phyloP scores from a whole-genome alignment of 352 stramenopile species.

The Phytopythium helicoides region DNA sequence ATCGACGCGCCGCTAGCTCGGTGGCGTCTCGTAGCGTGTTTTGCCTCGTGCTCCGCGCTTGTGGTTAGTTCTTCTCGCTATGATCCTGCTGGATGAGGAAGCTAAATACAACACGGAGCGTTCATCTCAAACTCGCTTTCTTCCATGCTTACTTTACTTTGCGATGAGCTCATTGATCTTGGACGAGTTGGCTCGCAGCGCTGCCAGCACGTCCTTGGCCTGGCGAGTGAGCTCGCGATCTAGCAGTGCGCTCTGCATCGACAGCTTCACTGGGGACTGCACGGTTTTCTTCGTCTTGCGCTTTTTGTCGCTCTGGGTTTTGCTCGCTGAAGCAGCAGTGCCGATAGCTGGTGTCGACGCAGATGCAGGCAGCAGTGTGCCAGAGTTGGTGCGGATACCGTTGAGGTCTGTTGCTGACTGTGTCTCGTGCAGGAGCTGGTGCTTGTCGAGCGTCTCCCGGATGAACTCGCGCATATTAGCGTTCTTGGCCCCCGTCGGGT shows the following conservation, averaged over 20 bases:
- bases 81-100: constrained; percentile 2
- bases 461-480: constrained; percentile 70
- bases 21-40: not conserved
- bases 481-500: constrained; percentile 69
- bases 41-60: not conserved
- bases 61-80: not conserved
- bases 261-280: constrained; percentile 19
- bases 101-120: not conserved
- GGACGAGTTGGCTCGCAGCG: constrained; percentile 59
- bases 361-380: constrained; percentile 13
- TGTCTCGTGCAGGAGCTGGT: constrained; percentile 11
- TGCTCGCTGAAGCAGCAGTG: constrained; percentile 5
- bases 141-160: constrained; percentile 11
- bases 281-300: constrained; percentile 15
- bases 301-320: constrained; percentile 4
- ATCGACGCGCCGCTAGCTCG: not conserved
- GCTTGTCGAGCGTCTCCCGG: constrained; percentile 51
- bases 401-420: constrained; percentile 8
- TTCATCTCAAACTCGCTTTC: too few relatives aligned
- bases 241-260: constrained; percentile 20
- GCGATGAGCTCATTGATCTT: constrained; percentile 78
- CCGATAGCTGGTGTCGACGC: constrained; percentile 17
- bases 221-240: constrained; percentile 57
- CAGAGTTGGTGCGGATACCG: not conserved
- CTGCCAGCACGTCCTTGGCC: constrained; percentile 54